Evolutionary conservation across 306 rosid species (phyloP), one percentile per base, ranked within the genome.

Genomic region (Quercus berberidifolia): DNA sequence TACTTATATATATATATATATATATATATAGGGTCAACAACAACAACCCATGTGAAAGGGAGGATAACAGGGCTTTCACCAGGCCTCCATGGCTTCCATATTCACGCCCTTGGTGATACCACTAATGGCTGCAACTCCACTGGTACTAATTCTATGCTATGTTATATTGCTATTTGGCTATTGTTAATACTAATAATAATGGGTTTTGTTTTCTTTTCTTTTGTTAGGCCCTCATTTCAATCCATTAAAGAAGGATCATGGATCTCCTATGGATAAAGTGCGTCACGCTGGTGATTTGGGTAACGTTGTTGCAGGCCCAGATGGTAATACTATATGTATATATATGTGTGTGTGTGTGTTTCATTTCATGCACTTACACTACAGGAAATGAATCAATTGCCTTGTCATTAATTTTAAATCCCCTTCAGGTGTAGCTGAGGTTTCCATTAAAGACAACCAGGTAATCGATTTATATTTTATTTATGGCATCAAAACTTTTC

Each of bases 271-370:
- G 0, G 92, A 92, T 74, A 52, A 83, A 77, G 85, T 89, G 78
- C 91, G 93, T 64, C 97, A 92, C 71, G 93, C 95, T 8, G 97
- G 97, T 55, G 97, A 92, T 86, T 89, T 92, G 92, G 95, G 95
- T 59, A 92, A 92, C 85, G 60, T 90, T 79, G 67, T 63, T 85
- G 95, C 90, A 1, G 97, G 91, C 76, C 89, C 74, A 51, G 88
- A 90, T 87, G 97, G 93, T 41, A 41, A 41, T 41, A 41, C 46
- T 41, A 35, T 88, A 31, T 18, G 20, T 43, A 1, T 43, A 13
- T 43, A 17, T 12, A 56, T 9, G n/a, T 56, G 23, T 15, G 52
- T 71, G 0, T 38, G 3, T 41, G 3, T 41, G 11, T 41, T 41
- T 41, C 46, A 41, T 41, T 41, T 41, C 46, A 7, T 41, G 12